Evolutionary conservation across 306 rosid species (phyloP), one percentile per base, ranked within the genome.

Genomic region (Rosa multiflora): DNA sequence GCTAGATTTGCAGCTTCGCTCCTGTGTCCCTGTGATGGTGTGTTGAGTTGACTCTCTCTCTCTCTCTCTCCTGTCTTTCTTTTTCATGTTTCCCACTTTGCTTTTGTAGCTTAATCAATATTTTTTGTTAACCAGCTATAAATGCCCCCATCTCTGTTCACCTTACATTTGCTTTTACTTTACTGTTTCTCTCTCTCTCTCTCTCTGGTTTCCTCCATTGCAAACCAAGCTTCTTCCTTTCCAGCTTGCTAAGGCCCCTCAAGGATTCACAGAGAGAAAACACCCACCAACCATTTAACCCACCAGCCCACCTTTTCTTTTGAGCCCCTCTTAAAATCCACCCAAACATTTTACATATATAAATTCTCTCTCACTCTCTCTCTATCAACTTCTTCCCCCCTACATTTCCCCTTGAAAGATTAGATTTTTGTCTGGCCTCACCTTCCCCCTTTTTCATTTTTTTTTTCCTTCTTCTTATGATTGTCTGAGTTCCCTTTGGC

Each of bases 201-300:
- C 67, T 70, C 81, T 76, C 73, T 84, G 86, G 76, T 82, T 76
- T 90, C 93, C 96, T 88, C 93, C 94, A 86, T 88, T 90, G 78
- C 96, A 87, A 86, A 84, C 89, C 94, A 89, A 86, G 88, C 88
- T 85, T 83, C 86, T 81, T 81, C 81, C 89, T 89, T 90, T 92
- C 82, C 91, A 89, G 91, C 91, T 90, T 76, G 89, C 81, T 80
- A 72, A 82, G 89, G 87, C 68, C 88, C 90, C 83, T 52, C 81
- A 83, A 82, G 72, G 35, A 43, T 82, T 77, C 76, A 59, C 84
- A 73, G 63, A 67, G 59, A 26, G 64, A 81, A 83, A 81, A 81
- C 78, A 84, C 85, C 87, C 93, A 88, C 91, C 88, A 90, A 88
- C 92, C 89, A 88, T 85, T 87, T 86, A 72, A 69, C 86, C 84